Evolutionary conservation across 352 stramenopile species (phyloP).

Genomic region (Elongisporangium anandrum): DNA sequence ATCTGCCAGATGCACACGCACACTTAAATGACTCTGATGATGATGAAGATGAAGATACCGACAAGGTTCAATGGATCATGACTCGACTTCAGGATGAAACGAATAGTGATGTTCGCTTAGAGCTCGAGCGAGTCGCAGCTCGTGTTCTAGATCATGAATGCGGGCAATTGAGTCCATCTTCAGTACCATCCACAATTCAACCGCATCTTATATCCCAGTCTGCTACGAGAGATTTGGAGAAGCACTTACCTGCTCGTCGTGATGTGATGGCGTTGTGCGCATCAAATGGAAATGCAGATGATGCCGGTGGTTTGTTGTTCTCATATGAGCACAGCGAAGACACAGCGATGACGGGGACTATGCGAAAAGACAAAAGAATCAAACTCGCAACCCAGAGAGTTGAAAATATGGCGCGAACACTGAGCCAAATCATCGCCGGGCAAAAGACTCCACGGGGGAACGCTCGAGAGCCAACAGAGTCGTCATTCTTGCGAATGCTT

Average conservation of each 20-base stretch:
- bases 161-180: slow-evolving; percentile 28
- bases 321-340: slow-evolving; percentile 29
- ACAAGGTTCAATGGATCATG: slow-evolving; percentile 46
- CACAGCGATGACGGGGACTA: slow-evolving; percentile 28
- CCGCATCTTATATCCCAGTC: slow-evolving; percentile 25
- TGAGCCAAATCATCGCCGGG: slow-evolving; percentile 13
- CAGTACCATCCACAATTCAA: slow-evolving; percentile 15
- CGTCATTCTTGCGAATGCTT: slow-evolving; percentile 25
- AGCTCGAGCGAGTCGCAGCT: slow-evolving; percentile 32
- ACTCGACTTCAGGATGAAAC: slow-evolving; percentile 27
- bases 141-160: slow-evolving; percentile 41
- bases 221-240: slow-evolving; percentile 47
- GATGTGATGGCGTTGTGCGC: slow-evolving; percentile 19
- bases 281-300: slow-evolving; percentile 2
- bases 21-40: slow-evolving; percentile 20
- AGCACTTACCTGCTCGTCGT: slow-evolving; percentile 25
- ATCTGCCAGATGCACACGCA: slow-evolving; percentile 7
- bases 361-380: slow-evolving; percentile 52
- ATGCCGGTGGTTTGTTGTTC: slow-evolving; percentile 40
- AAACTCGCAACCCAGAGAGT: slow-evolving; percentile 44
- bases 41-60: slow-evolving; percentile 25
- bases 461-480: slow-evolving; percentile 4
- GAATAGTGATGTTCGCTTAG: slow-evolving; percentile 22
- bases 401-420: slow-evolving; percentile 20
- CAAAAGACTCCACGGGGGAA: background rate